These are phyloP conservation scores for Hypholoma fasciculare DNA, from an alignment of 768 basidiomycete species.

Conservation along the genomic window DNA sequence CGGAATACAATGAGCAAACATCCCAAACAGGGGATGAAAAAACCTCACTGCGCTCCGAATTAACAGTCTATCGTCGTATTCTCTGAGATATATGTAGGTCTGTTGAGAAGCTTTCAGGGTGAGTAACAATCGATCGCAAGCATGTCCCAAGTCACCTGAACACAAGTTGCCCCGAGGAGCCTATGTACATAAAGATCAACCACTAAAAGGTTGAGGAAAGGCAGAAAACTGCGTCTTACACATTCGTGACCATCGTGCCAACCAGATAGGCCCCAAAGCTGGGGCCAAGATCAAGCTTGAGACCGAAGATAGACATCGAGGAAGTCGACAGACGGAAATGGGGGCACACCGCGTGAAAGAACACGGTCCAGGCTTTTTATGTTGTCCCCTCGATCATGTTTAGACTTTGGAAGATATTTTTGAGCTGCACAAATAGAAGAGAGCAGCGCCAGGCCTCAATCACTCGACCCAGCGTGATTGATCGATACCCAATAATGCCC, in stretches of 20 bases:
- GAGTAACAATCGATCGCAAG: background rate
- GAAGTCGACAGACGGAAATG: too few relatives aligned
- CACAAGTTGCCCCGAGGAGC: slow-evolving; percentile 6
- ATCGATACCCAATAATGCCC: background rate
- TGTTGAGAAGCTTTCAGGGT: background rate
- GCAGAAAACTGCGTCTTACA: background rate
- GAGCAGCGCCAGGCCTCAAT: background rate
- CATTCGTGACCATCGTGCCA: slow-evolving; percentile 1
- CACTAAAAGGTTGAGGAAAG: background rate
- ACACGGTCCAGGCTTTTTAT: too few relatives aligned
- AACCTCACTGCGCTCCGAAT: background rate
- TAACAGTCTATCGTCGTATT: background rate
- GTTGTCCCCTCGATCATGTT: too few relatives aligned
- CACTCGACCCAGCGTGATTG: background rate
- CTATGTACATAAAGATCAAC: background rate
- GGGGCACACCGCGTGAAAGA: too few relatives aligned
- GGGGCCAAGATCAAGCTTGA: background rate
- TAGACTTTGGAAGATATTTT: background rate
- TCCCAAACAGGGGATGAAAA: too few relatives aligned
- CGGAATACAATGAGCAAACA: too few relatives aligned
- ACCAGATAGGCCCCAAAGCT: slow-evolving; percentile 3
- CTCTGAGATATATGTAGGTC: background rate
- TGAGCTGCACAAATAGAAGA: background rate
- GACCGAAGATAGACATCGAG: background rate
- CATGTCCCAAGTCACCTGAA: slow-evolving; percentile 1